phyloP scores from a whole-genome alignment of 2,329 filamentous ascomycete genomes.

The Cercospora sesami region DNA sequence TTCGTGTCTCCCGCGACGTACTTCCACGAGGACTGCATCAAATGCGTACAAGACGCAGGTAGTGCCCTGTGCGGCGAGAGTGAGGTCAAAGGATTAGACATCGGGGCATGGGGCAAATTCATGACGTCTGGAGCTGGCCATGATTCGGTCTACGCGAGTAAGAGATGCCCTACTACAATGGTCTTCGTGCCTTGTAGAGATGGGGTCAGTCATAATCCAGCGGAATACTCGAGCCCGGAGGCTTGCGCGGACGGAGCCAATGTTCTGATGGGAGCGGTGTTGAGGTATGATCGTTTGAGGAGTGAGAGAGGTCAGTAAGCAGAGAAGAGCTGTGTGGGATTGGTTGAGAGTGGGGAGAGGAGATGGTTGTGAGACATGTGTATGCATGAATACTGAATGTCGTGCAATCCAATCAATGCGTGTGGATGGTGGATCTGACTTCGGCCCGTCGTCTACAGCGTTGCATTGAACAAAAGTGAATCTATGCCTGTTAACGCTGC shows the following conservation, averaged over 20 bases:
- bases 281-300: conserved; percentile 51
- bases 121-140: conserved; percentile 67
- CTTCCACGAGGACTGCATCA: conserved; percentile 68
- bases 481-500: background rate
- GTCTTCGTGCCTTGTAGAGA: conserved; percentile 52
- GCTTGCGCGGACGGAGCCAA: conserved; percentile 52
- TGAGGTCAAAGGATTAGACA: conserved; percentile 40
- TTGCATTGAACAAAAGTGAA: background rate
- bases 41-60: conserved; percentile 62
- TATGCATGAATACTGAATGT: background rate
- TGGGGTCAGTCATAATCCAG: conserved; percentile 51
- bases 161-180: conserved; percentile 51
- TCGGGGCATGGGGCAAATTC: conserved; percentile 42
- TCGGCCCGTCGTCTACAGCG: background rate
- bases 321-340: background rate
- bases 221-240: conserved; percentile 48
- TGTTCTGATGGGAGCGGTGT: conserved; percentile 52
- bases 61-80: conserved; percentile 56
- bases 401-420: background rate
- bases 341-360: background rate
- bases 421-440: background rate
- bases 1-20: conserved; percentile 61
- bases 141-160: conserved; percentile 52
- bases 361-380: background rate
- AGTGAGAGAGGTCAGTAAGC: conserved; percentile 32